Conservation (phyloP, 2,329 filamentous ascomycete genomes). For the Fusarium piperis region DNA sequence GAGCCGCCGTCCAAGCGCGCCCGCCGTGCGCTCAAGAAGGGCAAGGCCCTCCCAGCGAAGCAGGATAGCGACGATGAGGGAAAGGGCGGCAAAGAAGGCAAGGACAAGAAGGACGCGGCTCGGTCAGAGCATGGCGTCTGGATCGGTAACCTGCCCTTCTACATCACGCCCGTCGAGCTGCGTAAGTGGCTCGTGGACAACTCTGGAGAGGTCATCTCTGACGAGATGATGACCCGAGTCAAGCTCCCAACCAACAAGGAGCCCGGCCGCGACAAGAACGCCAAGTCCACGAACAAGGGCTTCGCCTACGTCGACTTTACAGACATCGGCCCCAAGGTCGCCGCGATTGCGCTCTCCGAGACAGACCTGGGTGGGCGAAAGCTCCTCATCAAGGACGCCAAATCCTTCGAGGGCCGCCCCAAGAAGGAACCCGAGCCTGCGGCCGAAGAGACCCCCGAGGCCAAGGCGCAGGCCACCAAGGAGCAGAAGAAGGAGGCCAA, state of each 20-base stretch:
- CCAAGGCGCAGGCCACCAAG: slow-evolving; percentile 47
- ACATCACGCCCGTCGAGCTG: slow-evolving; percentile 76
- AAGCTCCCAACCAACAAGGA: slow-evolving; percentile 77
- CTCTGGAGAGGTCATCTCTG: slow-evolving; percentile 71
- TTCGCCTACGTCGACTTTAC: slow-evolving; percentile 97
- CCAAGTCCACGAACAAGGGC: slow-evolving; percentile 75
- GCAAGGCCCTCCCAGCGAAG: slow-evolving; percentile 65
- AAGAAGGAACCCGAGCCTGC: slow-evolving; percentile 64
- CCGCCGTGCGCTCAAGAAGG: slow-evolving; percentile 88
- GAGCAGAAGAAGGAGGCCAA: slow-evolving; percentile 58
- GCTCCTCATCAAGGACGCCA: slow-evolving; percentile 92
- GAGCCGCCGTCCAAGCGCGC: slow-evolving; percentile 96
- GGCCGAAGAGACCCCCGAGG: slow-evolving; percentile 41
- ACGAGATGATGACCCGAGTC: slow-evolving; percentile 82
- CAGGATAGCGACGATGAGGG: slow-evolving; percentile 49
- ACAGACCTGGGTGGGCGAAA: slow-evolving; percentile 78
- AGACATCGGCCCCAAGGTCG: slow-evolving; percentile 72
- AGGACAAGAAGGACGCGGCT: slow-evolving; percentile 57
- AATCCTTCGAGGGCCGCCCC: slow-evolving; percentile 89
- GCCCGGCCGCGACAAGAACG: slow-evolving; percentile 45
- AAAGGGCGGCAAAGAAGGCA: slow-evolving; percentile 47
- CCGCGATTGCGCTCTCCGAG: slow-evolving; percentile 89
- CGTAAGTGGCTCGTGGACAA: slow-evolving; percentile 82
- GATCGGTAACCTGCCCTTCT: slow-evolving; percentile 96
- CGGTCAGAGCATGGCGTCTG: slow-evolving; percentile 89